These are phyloP conservation scores for Aegilops longissima DNA, from an alignment of 176 grass and related monocot species.

Conservation along the genomic window DNA sequence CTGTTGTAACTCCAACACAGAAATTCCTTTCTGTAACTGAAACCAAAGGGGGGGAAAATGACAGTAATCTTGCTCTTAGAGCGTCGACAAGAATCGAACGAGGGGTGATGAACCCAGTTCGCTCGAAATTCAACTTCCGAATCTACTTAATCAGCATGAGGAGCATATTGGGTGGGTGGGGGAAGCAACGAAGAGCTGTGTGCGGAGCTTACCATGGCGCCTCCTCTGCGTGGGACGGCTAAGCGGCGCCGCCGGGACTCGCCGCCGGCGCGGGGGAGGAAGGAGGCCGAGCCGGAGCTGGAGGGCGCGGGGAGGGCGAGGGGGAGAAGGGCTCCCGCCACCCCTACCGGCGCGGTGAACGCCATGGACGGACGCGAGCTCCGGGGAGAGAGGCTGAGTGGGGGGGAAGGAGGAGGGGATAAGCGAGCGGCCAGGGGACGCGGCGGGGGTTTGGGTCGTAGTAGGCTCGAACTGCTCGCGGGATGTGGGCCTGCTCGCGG, in stretches of 20 bases:
- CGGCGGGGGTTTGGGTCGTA: too few species aligned
- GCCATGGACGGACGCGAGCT: conserved; percentile 31
- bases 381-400: too few species aligned
- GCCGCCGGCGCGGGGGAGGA: not conserved
- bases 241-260: not conserved
- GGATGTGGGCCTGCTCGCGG: not conserved
- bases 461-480: too few species aligned
- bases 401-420: conserved; percentile 11
- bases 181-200: not conserved
- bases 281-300: not conserved
- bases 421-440: not conserved
- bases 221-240: not conserved
- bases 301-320: not conserved
- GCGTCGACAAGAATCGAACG: too few species aligned
- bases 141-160: not conserved
- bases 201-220: not conserved
- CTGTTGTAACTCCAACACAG: not conserved
- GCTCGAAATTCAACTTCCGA: too few species aligned
- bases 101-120: too few species aligned
- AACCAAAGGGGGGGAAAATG: too few species aligned
- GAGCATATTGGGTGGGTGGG: too few species aligned
- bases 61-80: too few species aligned
- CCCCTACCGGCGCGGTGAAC: conserved; percentile 16
- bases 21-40: not conserved
- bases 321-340: not conserved